Percentiles rank a stretch among this genome's conserved stretches.
Evolutionary conservation across 768 basidiomycete species (phyloP).

Genomic region (Coprinopsis marcescibilis): DNA sequence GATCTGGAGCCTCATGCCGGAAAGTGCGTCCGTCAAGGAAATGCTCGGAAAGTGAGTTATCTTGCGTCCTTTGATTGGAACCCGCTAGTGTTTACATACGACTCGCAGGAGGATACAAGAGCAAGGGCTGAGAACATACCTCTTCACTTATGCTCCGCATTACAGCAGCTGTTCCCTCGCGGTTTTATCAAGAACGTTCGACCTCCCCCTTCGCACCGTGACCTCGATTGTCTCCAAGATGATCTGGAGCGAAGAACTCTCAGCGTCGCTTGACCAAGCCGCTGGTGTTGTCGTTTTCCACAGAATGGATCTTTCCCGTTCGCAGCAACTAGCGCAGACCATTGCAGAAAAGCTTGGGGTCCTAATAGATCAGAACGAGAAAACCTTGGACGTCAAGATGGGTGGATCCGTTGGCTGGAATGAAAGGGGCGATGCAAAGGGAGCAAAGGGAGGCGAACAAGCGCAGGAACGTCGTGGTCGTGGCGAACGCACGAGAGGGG

Average conservation of each 20-base stretch:
- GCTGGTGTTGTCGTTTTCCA: constrained; percentile 91
- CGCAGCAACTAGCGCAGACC: constrained; percentile 85
- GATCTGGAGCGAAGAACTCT: constrained; percentile 96
- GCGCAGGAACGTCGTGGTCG: constrained; percentile 72
- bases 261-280: constrained; percentile 89
- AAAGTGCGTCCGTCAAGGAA: constrained; percentile 80
- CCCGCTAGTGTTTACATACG: constrained; percentile 9
- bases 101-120: constrained; percentile 86
- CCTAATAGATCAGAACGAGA: constrained; percentile 92
- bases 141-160: constrained; percentile 95
- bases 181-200: constrained; percentile 84
- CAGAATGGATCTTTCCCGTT: constrained; percentile 78
- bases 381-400: constrained; percentile 78
- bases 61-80: constrained; percentile 5
- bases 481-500: constrained; percentile 60
- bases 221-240: constrained; percentile 94
- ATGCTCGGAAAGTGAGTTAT: constrained; percentile 82
- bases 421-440: constrained; percentile 61
- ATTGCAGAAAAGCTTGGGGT: constrained; percentile 83
- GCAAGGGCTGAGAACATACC: constrained; percentile 92
- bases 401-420: constrained; percentile 61
- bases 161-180: constrained; percentile 89
- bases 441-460: constrained; percentile 77
- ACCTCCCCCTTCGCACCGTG: constrained; percentile 71
- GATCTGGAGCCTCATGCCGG: constrained; percentile 96